Evolutionary conservation across 2,329 filamentous ascomycete species (phyloP), one percentile per base, ranked within the genome.

Genomic region (Colletotrichum lentis): DNA sequence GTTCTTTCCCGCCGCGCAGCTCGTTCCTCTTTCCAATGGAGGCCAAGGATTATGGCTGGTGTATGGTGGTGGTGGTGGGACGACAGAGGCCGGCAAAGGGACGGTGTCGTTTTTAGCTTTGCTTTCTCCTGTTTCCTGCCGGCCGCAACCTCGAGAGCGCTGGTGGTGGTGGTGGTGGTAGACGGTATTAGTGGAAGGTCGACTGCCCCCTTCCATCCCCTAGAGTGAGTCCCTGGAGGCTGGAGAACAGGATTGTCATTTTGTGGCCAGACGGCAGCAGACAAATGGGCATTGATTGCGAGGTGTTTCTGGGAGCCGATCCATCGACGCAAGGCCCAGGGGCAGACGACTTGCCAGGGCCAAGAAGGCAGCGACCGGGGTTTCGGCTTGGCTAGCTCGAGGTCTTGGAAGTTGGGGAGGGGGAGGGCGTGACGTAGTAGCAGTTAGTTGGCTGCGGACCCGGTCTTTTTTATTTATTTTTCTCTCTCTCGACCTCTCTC

Each of bases 301-400:
- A 59, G 61, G 65, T 63, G 60, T 58, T 67, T 64, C 53, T 57
- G 52, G n/a, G 39, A 60, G 60, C 16, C 47, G 60, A 64, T 67
- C 64, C 46, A 64, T 68, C 41, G 61, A 68, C 54, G 37, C 66
- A 61, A 56, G 43, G 24, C 62, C 62, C 60, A 56, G 66, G 66
- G 66, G 62, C 50, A 57, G 43, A 41, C 66, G 55, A 65, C 56
- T 60, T 67, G 66, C 69, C 67, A 69, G 69, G 69, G 61, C 62
- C 59, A 59, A 66, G 66, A n/a, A 55, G 61, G 50, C 55, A 57
- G 39, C 43, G 62, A 65, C 55, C 43, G 62, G 62, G 64, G 62
- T 56, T 68, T 61, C 55, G 62, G 49, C 53, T 62, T 53, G 65
- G 27, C 31, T 27, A 52, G 27, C 27, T 52, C 20, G 27, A 52